These are phyloP conservation scores for Tetrahymena thermophila DNA, from an alignment of 73 alveolate species.

Conservation along the genomic window DNA sequence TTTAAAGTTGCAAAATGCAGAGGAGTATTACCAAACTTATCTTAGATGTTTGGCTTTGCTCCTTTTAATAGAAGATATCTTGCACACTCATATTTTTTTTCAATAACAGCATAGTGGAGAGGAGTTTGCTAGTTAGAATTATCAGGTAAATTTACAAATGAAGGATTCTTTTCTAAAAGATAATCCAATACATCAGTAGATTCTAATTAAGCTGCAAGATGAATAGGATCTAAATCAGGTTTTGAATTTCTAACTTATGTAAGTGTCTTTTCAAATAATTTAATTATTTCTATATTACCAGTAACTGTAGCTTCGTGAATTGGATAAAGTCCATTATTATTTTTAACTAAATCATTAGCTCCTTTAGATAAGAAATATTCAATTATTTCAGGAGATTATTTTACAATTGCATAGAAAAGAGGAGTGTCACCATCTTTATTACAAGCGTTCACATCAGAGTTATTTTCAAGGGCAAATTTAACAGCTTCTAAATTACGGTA, in stretches of 20 bases:
- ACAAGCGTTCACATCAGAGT: conserved; percentile 42
- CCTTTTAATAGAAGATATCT: not conserved
- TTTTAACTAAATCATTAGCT: conserved; percentile 2
- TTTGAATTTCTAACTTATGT: not conserved
- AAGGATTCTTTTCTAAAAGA: not conserved
- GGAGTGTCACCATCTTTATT: conserved; percentile 57
- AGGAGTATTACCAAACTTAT: not conserved
- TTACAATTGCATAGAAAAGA: conserved; percentile 42
- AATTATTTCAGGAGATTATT: conserved; percentile 13
- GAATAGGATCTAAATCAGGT: not conserved
- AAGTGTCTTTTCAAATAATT: not conserved
- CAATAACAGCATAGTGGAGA: not conserved
- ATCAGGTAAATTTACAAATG: not conserved
- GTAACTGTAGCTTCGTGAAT: not conserved
- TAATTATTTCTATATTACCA: not conserved
- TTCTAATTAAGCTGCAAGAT: not conserved
- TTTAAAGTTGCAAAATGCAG: not conserved
- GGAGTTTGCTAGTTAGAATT: not conserved
- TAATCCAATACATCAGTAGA: not conserved
- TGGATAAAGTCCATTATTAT: not conserved
- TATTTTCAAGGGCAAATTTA: conserved; percentile 41
- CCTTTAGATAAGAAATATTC: conserved; percentile 24
- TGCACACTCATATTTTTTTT: not conserved
- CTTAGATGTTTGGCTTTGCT: not conserved
- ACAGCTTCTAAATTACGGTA: conserved; percentile 42